Evolutionary conservation across 2,329 filamentous ascomycete species (phyloP), one percentile per base, ranked within the genome.

Genomic region (Harringtonia aguacate): DNA sequence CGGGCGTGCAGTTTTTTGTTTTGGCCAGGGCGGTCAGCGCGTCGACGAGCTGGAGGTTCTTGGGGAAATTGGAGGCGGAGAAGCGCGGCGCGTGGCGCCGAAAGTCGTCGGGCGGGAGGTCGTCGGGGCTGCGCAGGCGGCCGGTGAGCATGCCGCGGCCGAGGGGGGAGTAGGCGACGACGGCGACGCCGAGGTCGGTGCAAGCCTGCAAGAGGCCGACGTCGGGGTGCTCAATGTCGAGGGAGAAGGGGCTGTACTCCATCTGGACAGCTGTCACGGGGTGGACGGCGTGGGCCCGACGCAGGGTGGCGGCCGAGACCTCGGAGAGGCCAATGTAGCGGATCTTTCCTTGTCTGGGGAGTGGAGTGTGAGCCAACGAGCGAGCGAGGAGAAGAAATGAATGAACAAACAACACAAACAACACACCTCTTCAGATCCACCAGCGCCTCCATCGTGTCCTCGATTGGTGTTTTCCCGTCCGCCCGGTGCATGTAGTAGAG

Each of bases 241-340:
- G 65, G 3, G 65, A 57, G 55, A 70, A 77, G 1, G 68, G 69
- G 20, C 61, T 68, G 57, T 73, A 76, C 53, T 79, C 73, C 33
- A 76, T 61, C 53, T 78, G 72, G 4, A 73, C 61, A 3, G 71
- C 70, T 4, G 65, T 52, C 44, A 79, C 63, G 20, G 65, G 71
- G 45, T 65, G 62, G n/a, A 79, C 58, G 37, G 67, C 66, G 52
- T 62, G 57, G 12, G 71, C 75, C 3, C 73, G 68, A 14, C 70
- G 68, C 35, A 80, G 61, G 0, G 72, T 70, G 3, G 58, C 56
- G 1, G 70, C 64, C 10, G 66, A 66, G 45, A 67, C 60, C 51
- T 78, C 75, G 2, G 64, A 72, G 3, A 81, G 54, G 13, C 77
- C 77, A 8, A 81, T 57, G 55, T 76, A 60, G 42, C 67, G 69